Evolutionary conservation across 345 rosid species (phyloP).

Genomic region (Heritiera fomes): DNA sequence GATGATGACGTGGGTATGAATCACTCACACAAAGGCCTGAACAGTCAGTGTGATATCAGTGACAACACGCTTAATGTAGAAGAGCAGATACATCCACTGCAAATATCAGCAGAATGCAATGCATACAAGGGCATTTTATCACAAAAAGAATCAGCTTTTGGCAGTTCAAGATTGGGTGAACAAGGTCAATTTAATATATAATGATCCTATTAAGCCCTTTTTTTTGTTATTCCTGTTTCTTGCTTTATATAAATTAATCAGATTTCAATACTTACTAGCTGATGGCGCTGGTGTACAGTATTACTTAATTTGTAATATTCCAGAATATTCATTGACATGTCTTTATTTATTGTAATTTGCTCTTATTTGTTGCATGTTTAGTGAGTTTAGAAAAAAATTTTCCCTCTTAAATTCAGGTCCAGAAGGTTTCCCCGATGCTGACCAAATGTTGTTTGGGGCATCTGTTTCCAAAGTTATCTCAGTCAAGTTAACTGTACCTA

Average conservation of each 20-base stretch:
- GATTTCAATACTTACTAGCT: not conserved
- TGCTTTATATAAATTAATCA: not conserved
- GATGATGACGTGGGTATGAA: conserved; percentile 39
- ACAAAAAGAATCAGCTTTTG: conserved; percentile 10
- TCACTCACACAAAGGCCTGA: conserved; percentile 28
- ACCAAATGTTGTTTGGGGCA: conserved; percentile 17
- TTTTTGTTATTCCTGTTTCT: not conserved
- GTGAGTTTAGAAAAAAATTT: not conserved
- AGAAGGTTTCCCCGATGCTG: conserved; percentile 13
- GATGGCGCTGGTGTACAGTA: not conserved
- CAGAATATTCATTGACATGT: not conserved
- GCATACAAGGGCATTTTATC: conserved; percentile 20
- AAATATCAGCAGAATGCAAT: conserved; percentile 23
- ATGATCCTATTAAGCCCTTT: not conserved
- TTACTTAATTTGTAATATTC: not conserved
- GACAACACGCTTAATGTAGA: conserved; percentile 24
- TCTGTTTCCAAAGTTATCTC: conserved; percentile 18
- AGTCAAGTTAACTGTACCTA: conserved; percentile 24
- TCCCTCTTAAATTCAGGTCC: conserved; percentile 18
- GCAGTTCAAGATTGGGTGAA: conserved; percentile 24
- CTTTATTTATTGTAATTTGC: not conserved
- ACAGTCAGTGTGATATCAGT: conserved; percentile 27
- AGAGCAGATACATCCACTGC: conserved; percentile 25
- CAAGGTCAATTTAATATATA: conserved; percentile 32
- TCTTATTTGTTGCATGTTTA: not conserved